These are phyloP conservation scores for Mrakia gelida DNA, from an alignment of 768 basidiomycete genomes.

Conservation along the genomic window DNA sequence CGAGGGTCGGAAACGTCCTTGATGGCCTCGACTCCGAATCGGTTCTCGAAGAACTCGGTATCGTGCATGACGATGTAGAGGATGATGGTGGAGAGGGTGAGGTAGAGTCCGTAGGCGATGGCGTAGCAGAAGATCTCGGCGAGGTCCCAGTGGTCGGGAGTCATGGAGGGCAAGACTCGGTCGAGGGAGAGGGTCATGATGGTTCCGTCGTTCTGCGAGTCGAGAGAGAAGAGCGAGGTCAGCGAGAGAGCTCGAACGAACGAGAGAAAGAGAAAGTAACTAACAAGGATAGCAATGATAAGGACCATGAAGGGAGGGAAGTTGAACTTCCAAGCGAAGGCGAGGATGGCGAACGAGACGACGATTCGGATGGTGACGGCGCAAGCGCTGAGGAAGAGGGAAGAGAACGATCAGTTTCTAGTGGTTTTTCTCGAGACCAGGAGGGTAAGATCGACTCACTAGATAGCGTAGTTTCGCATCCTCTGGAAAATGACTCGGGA, in stretches of 20 bases:
- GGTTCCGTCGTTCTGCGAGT: constrained; percentile 75
- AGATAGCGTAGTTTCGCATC: constrained; percentile 98
- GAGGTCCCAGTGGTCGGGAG: constrained; percentile 93
- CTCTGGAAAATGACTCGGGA: constrained; percentile 99
- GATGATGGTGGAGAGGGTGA: constrained; percentile 73
- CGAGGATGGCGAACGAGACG: constrained; percentile 91
- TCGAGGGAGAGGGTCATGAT: constrained; percentile 95
- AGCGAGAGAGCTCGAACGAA: background rate
- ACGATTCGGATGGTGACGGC: constrained; percentile 89
- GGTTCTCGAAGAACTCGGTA: constrained; percentile 82
- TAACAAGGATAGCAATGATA: constrained; percentile 77
- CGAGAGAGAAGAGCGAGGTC: background rate
- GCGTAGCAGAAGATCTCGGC: constrained; percentile 95
- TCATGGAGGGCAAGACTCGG: constrained; percentile 86
- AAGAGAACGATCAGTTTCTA: background rate
- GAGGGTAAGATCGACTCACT: constrained; percentile 10
- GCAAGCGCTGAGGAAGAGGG: constrained; percentile 36
- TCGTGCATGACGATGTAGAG: constrained; percentile 79
- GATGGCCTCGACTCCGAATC: constrained; percentile 66
- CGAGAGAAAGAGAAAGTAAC: background rate
- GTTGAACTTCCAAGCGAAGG: constrained; percentile 93
- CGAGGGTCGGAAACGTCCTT: constrained; percentile 53
- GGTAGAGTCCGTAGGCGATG: constrained; percentile 88
- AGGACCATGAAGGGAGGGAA: constrained; percentile 99
- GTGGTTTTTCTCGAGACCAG: background rate